A percentile compares a stretch with the other conserved stretches of the same genome.
Evolutionary conservation across 441 rosid genomes (phyloP).

Genomic region (Syzygium syzygioides): DNA sequence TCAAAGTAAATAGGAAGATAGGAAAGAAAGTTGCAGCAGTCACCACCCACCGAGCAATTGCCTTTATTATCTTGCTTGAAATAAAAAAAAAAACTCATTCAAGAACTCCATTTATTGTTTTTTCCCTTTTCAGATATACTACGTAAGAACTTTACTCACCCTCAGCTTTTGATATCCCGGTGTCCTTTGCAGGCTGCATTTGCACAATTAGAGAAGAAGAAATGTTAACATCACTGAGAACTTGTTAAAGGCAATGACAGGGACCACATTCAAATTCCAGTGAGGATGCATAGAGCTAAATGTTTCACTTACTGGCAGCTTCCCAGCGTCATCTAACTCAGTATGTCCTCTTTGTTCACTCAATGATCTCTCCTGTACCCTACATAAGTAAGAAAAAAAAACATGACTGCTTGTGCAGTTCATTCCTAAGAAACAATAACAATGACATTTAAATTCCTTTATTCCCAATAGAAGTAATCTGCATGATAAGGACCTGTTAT

Average conservation of each 20-base stretch:
- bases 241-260: not conserved
- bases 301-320: slow-evolving; percentile 32
- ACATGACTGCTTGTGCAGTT: not conserved
- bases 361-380: slow-evolving; percentile 32
- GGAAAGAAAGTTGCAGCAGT: not conserved
- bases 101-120: not conserved
- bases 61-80: not conserved
- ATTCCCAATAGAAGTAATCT: not conserved
- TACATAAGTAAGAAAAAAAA: slow-evolving; percentile 7
- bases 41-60: not conserved
- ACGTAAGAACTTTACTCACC: slow-evolving; percentile 29
- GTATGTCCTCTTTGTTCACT: slow-evolving; percentile 23
- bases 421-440: not conserved
- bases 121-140: not conserved
- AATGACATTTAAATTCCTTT: not conserved
- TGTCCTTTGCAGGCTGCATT: slow-evolving; percentile 31
- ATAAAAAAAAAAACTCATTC: not conserved
- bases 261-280: slow-evolving; percentile 5
- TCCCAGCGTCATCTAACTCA: slow-evolving; percentile 20
- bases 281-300: not conserved
- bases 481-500: slow-evolving; percentile 41
- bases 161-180: slow-evolving; percentile 18
- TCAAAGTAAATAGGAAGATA: not conserved
- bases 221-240: not conserved
- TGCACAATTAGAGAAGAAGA: slow-evolving; percentile 3